Evolutionary conservation across 225 moss, liverwort and hornwort species (phyloP), one percentile per base, ranked within the genome.

Genomic region (Polytrichum commune): DNA sequence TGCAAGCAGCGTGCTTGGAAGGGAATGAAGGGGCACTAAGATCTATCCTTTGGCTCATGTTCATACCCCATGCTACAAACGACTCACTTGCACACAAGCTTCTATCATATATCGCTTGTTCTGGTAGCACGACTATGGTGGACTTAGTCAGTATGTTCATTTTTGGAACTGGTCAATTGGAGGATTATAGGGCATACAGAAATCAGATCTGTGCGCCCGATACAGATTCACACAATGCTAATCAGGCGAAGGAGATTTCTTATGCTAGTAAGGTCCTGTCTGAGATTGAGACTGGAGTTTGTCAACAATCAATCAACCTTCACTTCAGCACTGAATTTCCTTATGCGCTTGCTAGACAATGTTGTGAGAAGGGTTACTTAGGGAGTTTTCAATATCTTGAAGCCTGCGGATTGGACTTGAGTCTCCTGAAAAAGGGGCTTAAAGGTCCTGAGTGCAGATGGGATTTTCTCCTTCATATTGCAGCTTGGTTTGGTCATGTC

Each of bases 351-450:
- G 27, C 65, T 6, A 33, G 27, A 28, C 29, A 65, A 65, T 65
- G 65, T 65, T 65, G 65, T 33, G 32, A 65, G 32, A 65, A 33
- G 65, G 65, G 65, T 65, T 65, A 28, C 29, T 65, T 65, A 28
- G 65, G 28, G 28, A 4, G 22, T 19, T 5, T 28, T 28, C 28
- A 58, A 58, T 58, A 58, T 58, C 57, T 22, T 58, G 57, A 58
- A 19, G 19, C 19, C 57, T 5, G 19, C 57, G 19, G 57, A 58
- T 58, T 19, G 57, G 19, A 19, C 19, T 6, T 58, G 7, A 19
- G 22, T 58, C 7, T 19, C 57, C 19, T 58, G 19, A 58, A 22
- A 58, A 58, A 58, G 22, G 19, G 7, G 28, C 3, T 28, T 28
- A 28, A 28, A 28, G 28, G 28, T 28, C 28, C 28, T 28, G 28